Percentiles rank a stretch among this genome's conserved stretches.
Evolutionary conservation across 495 filamentous ascomycete genomes (phyloP).

Genomic region (Wilcoxina mikolae): DNA sequence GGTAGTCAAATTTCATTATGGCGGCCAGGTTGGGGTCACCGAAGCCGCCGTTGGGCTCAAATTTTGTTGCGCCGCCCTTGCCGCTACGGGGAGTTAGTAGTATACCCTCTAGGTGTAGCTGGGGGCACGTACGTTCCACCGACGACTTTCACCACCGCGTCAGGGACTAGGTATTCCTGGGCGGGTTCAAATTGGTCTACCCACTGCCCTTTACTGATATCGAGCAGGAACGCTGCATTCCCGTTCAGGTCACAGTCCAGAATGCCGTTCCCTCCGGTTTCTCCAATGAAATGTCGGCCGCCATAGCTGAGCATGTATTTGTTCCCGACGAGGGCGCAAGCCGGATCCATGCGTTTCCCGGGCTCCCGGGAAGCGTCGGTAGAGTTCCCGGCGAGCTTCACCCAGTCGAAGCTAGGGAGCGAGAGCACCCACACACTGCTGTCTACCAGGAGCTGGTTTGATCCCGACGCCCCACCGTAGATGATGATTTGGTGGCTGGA

Average conservation of each 20-base stretch:
- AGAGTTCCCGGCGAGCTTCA: constrained; percentile 1
- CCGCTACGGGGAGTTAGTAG: neutral
- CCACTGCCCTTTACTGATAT: constrained; percentile 6
- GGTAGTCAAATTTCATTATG: neutral
- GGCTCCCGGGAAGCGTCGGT: neutral
- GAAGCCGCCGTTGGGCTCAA: neutral
- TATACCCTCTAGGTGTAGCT: neutral
- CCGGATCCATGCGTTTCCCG: neutral
- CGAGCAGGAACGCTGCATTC: constrained; percentile 7
- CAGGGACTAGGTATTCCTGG: neutral
- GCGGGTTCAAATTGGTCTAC: constrained; percentile 2
- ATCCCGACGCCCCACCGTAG: neutral
- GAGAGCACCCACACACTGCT: constrained; percentile 8
- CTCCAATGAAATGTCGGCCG: neutral
- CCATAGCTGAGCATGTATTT: constrained; percentile 10
- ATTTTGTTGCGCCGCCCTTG: neutral
- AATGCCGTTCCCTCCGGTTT: neutral
- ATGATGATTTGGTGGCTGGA: constrained; percentile 13
- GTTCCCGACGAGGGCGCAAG: constrained; percentile 7
- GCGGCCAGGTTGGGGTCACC: neutral
- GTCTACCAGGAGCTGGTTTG: neutral
- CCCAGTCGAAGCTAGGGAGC: constrained; percentile 10
- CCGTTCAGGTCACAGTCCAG: constrained; percentile 6
- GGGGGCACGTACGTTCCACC: neutral
- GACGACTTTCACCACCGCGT: neutral